phyloP scores from a whole-genome alignment of 139 green algal genomes.

The Mesotaenium endlicherianum region DNA sequence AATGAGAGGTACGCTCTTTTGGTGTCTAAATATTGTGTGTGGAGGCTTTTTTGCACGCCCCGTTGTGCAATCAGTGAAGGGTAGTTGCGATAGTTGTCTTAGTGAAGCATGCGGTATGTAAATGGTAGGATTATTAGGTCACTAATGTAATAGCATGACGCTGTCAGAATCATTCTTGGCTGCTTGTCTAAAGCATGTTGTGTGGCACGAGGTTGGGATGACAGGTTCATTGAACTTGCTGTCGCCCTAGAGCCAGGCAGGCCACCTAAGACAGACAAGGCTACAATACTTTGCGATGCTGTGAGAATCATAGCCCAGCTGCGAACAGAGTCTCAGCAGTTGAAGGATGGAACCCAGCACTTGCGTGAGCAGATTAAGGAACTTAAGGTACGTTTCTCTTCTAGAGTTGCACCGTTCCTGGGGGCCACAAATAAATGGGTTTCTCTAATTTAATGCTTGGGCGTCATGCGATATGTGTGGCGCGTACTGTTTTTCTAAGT shows the following conservation, averaged over 20 bases:
- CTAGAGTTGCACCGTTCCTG: not conserved
- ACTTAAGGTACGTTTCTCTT: constrained; percentile 59
- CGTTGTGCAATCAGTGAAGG: not conserved
- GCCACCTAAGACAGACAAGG: constrained; percentile 75
- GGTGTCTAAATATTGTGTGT: no score
- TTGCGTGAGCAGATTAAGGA: constrained; percentile 76
- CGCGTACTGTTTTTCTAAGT: not conserved
- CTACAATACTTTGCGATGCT: constrained; percentile 66
- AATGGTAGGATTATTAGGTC: not conserved
- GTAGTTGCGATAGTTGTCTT: not conserved
- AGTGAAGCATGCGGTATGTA: not conserved
- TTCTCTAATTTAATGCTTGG: not conserved
- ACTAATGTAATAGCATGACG: not conserved
- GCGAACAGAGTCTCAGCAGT: constrained; percentile 55
- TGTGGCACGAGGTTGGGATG: not conserved
- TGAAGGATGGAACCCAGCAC: constrained; percentile 48
- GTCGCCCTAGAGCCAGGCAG: constrained; percentile 45
- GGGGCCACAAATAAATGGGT: not conserved
- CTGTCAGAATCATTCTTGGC: not conserved
- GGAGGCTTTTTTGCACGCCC: not conserved
- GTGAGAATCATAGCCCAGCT: constrained; percentile 68
- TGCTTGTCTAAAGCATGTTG: not conserved
- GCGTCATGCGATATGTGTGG: not conserved
- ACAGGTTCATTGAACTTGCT: constrained; percentile 49
- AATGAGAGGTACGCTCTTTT: constrained; percentile 76